These are phyloP conservation scores for Xylaria sp. DNA, from an alignment of 2,329 filamentous ascomycete species.

Conservation along the genomic window DNA sequence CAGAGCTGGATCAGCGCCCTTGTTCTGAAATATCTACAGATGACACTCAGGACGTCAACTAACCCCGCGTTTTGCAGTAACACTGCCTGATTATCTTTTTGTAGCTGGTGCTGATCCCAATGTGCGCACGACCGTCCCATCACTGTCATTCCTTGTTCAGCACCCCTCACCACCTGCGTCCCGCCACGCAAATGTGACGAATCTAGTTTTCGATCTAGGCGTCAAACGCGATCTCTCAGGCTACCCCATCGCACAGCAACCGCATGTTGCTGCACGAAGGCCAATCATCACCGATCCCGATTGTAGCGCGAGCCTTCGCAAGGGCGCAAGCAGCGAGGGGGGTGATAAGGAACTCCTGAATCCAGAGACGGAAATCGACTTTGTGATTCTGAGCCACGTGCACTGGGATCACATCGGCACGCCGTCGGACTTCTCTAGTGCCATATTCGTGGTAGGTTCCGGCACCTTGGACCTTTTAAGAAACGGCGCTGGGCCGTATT, in stretches of 20 bases:
- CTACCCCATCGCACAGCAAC: slow-evolving; percentile 51
- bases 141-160: slow-evolving; percentile 57
- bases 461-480: slow-evolving; percentile 50
- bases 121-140: slow-evolving; percentile 55
- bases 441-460: slow-evolving; percentile 57
- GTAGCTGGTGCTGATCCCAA: slow-evolving; percentile 50
- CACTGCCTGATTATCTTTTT: slow-evolving; percentile 53
- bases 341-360: not conserved
- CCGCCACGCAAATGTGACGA: slow-evolving; percentile 38
- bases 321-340: slow-evolving; percentile 16
- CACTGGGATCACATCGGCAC: slow-evolving; percentile 66
- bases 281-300: slow-evolving; percentile 53
- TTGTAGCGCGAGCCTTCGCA: slow-evolving; percentile 46
- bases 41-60: not conserved
- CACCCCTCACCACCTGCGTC: slow-evolving; percentile 45
- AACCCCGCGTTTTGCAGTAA: slow-evolving; percentile 38
- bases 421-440: slow-evolving; percentile 54
- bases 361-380: slow-evolving; percentile 34
- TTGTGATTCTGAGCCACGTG: slow-evolving; percentile 55
- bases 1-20: not conserved
- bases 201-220: slow-evolving; percentile 60
- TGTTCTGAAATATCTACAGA: not conserved
- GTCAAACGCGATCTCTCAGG: slow-evolving; percentile 50
- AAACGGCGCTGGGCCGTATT: slow-evolving; percentile 38
- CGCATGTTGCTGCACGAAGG: slow-evolving; percentile 51